phyloP scores from a whole-genome alignment of 257 asterid genomes.

The Prunella vulgaris region DNA sequence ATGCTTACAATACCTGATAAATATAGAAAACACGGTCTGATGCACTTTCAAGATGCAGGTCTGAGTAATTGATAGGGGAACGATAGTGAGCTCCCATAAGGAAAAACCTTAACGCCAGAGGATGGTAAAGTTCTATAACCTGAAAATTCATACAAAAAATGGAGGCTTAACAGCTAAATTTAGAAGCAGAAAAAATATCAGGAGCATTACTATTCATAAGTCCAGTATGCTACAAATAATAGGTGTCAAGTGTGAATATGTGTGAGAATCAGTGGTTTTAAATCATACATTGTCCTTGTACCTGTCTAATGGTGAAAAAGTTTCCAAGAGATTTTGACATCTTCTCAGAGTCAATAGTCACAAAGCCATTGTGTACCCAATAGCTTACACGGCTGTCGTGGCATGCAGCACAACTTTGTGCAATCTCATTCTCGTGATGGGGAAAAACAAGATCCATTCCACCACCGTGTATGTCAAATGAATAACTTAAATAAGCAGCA shows the following conservation, averaged over 20 bases:
- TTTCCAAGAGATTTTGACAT: constrained; percentile 99
- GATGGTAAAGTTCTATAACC: constrained; percentile 90
- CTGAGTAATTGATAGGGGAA: constrained; percentile 90
- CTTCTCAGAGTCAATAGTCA: constrained; percentile 81
- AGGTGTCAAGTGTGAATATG: neutral
- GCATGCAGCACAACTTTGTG: constrained; percentile 97
- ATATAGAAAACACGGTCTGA: constrained; percentile 88
- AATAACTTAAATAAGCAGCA: constrained; percentile 75
- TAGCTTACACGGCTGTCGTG: constrained; percentile 59
- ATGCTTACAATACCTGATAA: constrained; percentile 58
- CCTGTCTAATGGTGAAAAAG: constrained; percentile 95
- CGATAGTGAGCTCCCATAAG: constrained; percentile 88
- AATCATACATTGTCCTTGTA: constrained; percentile 19
- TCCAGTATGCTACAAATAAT: neutral
- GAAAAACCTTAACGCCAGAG: constrained; percentile 83
- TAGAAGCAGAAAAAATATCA: too few species aligned
- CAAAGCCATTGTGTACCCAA: constrained; percentile 98
- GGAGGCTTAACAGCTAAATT: too few species aligned
- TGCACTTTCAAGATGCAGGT: constrained; percentile 78
- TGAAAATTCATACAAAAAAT: constrained; percentile 27
- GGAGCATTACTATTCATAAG: neutral
- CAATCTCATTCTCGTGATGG: constrained; percentile 98
- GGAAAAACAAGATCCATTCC: constrained; percentile 98
- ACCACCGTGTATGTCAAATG: constrained; percentile 98
- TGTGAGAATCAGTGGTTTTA: neutral